A percentile compares a stretch with the other conserved stretches of the same genome.
Evolutionary conservation across 106 monocot species (phyloP).

Genomic region (Phalaenopsis equestris): DNA sequence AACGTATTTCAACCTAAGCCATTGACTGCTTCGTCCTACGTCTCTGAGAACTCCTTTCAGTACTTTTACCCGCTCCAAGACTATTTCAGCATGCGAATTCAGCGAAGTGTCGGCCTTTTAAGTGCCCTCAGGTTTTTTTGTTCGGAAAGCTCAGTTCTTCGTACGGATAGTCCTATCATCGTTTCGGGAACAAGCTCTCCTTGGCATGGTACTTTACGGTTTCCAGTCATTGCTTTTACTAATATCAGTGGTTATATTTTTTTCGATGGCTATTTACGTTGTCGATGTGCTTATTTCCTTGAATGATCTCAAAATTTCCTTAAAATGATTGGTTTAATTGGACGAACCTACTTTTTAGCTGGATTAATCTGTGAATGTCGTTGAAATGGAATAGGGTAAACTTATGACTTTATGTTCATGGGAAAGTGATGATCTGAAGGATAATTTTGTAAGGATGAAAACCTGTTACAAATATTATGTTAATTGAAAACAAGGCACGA

Average conservation of each 20-base stretch:
- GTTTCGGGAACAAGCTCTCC: not conserved
- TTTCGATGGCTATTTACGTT: not conserved
- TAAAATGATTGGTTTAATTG: not conserved
- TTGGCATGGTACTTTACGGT: not conserved
- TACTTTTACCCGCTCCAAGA: not conserved
- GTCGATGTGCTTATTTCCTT: not conserved
- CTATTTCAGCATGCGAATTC: conserved; percentile 1
- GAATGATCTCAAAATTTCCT: not conserved
- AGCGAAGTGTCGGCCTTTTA: not conserved
- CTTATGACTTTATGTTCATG: not conserved
- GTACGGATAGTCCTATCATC: not conserved
- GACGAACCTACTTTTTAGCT: not conserved
- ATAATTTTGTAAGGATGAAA: too few relatives aligned
- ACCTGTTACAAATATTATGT: too few relatives aligned
- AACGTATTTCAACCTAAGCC: not conserved
- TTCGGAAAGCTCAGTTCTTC: not conserved
- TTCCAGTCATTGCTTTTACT: not conserved
- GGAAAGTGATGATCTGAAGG: not conserved
- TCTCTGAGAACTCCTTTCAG: not conserved
- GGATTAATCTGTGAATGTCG: not conserved
- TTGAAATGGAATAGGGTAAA: not conserved
- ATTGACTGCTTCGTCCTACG: not conserved
- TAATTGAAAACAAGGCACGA: too few relatives aligned
- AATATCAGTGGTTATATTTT: not conserved
- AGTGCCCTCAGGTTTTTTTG: not conserved